Conservation (phyloP, 106 monocot species). For the Posidonia australis region DNA sequence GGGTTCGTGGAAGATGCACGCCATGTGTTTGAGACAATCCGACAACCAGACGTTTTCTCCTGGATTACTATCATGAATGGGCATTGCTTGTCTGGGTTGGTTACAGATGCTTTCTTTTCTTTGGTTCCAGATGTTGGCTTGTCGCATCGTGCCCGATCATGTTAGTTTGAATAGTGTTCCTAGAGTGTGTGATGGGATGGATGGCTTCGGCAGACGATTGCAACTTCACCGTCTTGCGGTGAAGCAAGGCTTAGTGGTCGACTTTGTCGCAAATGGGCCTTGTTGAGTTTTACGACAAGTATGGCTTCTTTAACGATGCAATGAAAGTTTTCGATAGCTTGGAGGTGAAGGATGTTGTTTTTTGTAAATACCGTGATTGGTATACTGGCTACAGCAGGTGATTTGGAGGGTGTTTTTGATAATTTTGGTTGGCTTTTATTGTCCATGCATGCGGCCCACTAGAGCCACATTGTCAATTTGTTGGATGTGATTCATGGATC, state of each 20-base stretch:
- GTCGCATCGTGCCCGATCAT: constrained; percentile 11
- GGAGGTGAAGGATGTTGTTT: constrained; percentile 14
- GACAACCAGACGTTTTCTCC: constrained; percentile 31
- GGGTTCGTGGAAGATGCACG: constrained; percentile 16
- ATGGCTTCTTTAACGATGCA: neutral
- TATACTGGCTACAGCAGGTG: constrained; percentile 9
- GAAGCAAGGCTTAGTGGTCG: constrained; percentile 12
- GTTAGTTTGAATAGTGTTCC: constrained; percentile 9
- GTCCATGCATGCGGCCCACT: neutral
- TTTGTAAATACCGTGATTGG: constrained; percentile 18
- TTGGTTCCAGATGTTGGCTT: constrained; percentile 11
- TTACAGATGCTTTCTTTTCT: neutral
- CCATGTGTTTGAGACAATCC: constrained; percentile 32
- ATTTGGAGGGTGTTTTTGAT: constrained; percentile 11
- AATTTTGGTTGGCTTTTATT: constrained; percentile 5
- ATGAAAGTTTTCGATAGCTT: constrained; percentile 11
- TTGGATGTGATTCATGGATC: neutral
- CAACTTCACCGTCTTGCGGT: constrained; percentile 10
- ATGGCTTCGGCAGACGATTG: neutral
- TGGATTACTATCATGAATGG: constrained; percentile 34
- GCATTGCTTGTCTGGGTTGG: constrained; percentile 2
- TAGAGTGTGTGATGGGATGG: neutral
- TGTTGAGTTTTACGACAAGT: constrained; percentile 13
- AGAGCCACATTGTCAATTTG: constrained; percentile 29
- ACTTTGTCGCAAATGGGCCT: constrained; percentile 21